Evolutionary conservation across 495 filamentous ascomycete species (phyloP), one percentile per base, ranked within the genome.

Genomic region (Podospora bellae-mahoneyi): DNA sequence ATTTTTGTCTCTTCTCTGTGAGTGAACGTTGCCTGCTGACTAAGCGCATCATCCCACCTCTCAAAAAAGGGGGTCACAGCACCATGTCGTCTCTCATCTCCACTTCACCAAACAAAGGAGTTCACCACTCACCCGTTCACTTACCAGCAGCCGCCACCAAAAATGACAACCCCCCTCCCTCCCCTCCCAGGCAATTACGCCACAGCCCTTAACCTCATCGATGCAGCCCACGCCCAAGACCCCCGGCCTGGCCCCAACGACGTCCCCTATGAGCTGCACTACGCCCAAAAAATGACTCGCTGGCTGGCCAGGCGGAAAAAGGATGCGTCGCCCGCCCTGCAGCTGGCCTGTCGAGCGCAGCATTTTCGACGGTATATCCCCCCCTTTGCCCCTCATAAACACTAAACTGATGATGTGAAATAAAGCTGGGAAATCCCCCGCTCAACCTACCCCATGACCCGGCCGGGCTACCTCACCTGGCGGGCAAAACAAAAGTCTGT

Each of bases 391-490:
- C 39, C 57, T 44, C 57, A 26, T 48, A 7, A 28, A 57, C 19
- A 20, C 9, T 5, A 19, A 44, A 6, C 7, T 39, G 30, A 19
- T 66, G 9, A 32, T 30, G 20, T n/a, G 4, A n/a, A 19, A 55
- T 23, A 60, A 62, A 89, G 92, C 72, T 95, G 91, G 91, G 90
- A 94, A 78, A 84, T 93, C 16, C 90, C 91, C 0, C 88, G 92
- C 27, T 75, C 76, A 66, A 84, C 80, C 55, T 93, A 92, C 77
- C 88, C 91, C 10, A 82, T 83, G 75, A 91, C 85, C 4, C 87
- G 89, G 67, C 66, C 84, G 3, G 92, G 92, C 18, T 95, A 95
- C 70, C 86, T 91, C 64, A 80, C 82, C 13, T 95, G 92, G 92
- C 89, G 92, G 7, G 84, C 85, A 1, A 85, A 83, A 67, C 85